Conservation (phyloP, 2,329 filamentous ascomycete genomes). For the Hortaea werneckii region DNA sequence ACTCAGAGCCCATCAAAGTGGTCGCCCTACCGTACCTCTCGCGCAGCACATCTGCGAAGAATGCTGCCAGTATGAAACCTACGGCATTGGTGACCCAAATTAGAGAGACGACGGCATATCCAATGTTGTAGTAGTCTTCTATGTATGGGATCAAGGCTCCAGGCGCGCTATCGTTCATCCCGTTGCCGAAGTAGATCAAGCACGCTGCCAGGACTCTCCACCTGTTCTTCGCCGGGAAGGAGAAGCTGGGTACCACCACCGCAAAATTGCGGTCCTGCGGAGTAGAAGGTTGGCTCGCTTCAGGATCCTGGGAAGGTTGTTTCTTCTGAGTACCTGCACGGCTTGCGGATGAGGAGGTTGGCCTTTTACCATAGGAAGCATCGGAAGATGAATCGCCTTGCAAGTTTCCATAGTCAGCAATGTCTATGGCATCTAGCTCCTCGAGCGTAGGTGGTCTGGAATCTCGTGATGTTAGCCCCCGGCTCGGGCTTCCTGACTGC, state of each 20-base stretch:
- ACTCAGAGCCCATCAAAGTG: constrained; percentile 50
- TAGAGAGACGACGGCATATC: constrained; percentile 67
- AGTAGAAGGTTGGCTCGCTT: constrained; percentile 45
- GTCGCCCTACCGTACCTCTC: constrained; percentile 54
- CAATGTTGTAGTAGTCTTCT: constrained; percentile 63
- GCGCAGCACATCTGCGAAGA: constrained; percentile 55
- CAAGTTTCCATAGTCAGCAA: too few species aligned
- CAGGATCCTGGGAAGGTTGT: constrained; percentile 14
- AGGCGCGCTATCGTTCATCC: constrained; percentile 58
- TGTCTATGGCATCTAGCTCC: too few species aligned
- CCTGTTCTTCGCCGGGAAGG: constrained; percentile 53
- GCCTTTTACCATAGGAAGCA: too few species aligned
- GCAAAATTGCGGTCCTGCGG: constrained; percentile 20
- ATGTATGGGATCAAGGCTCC: constrained; percentile 76
- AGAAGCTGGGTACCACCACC: constrained; percentile 45
- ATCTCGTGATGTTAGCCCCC: too few species aligned
- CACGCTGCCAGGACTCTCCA: constrained; percentile 57
- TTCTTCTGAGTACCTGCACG: too few species aligned
- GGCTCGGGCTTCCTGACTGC: too few species aligned
- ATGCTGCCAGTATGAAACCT: constrained; percentile 59
- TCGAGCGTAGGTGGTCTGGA: too few species aligned
- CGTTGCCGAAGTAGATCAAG: constrained; percentile 56
- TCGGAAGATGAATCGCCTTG: too few species aligned
- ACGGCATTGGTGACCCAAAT: constrained; percentile 71
- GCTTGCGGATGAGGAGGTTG: too few species aligned